phyloP scores from a whole-genome alignment of 257 asterid genomes.

The Capsicum pubescens region DNA sequence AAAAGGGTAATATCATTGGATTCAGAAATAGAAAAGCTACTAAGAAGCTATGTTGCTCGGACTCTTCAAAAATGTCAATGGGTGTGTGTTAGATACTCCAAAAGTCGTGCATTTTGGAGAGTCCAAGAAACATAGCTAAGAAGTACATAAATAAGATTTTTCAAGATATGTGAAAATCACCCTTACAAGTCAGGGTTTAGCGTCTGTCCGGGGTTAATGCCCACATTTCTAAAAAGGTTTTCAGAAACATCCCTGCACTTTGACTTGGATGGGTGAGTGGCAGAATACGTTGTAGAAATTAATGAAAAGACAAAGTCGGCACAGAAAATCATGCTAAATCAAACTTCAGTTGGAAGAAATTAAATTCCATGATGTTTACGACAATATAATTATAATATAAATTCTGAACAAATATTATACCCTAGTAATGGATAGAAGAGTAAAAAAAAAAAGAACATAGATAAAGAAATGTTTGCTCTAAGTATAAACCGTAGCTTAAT shows the following conservation, averaged over 20 bases:
- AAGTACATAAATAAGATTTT: background rate
- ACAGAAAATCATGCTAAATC: background rate
- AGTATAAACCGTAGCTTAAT: no score
- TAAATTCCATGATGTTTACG: background rate
- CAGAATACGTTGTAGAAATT: background rate
- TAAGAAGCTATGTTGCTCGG: background rate
- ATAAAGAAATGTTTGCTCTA: background rate
- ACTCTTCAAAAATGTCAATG: no score
- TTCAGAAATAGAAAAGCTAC: background rate
- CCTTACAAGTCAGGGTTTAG: background rate
- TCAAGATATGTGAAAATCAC: background rate
- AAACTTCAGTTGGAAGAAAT: background rate
- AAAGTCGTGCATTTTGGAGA: no score
- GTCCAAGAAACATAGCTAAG: background rate
- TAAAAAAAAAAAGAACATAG: background rate
- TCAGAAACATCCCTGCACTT: slow-evolving; percentile 41
- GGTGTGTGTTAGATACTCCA: no score
- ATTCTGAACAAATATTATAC: background rate
- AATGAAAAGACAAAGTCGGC: background rate
- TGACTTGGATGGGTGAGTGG: background rate
- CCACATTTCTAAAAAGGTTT: slow-evolving; percentile 23
- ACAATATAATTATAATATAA: background rate
- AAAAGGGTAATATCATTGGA: background rate
- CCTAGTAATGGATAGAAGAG: background rate
- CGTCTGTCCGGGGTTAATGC: background rate